Evolutionary conservation across 2,329 filamentous ascomycete species (phyloP), one percentile per base, ranked within the genome.

Genomic region (Trichoderma lentiforme): DNA sequence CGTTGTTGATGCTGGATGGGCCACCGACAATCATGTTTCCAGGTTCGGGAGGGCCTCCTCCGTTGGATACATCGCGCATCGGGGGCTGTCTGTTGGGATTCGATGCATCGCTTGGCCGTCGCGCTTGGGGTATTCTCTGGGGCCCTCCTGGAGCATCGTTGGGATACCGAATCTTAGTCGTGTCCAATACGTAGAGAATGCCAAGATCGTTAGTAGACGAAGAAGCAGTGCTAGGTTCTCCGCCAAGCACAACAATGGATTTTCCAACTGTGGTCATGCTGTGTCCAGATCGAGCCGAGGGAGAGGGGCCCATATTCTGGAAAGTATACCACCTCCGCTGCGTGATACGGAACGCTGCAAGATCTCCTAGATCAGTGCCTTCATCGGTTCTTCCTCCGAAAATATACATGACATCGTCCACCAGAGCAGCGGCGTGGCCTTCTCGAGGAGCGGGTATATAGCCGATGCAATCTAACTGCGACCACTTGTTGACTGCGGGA

Each of bases 321-420:
- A 99, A 99, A 43, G 96, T 99, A 81, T 98, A 99, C 96, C 96
- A 99, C 73, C 96, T 90, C 75, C 93, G 91, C 12, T 94, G 94
- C 1, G 92, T 90, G 72, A 90, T 89, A 68, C 87, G 83, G 77
- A 90, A 90, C 1, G 96, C 96, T 3, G 96, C 95, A 57, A 99
- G 86, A 81, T 99, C 96, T 39, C 95, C 96, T 4, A 99, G 85
- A 80, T 99, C 96, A 32, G 91, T 89, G 1, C 96, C 96, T 76
- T 98, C 95, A 79, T 98, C 94, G 0, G 94, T 98, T 73, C 96
- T 92, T 58, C 96, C 96, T 76, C 97, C 97, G 81, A 99, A 99
- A 73, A 99, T 91, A 83, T 99, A 99, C 97, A 99, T 99, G 73
- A 98, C 96, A 80, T 99, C 96, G 80, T 96, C 94, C 57, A 99